Percentiles rank a stretch among this genome's conserved stretches.
phyloP scores from a whole-genome alignment of 2,329 filamentous ascomycete species.

The Ascomycota sp. region DNA sequence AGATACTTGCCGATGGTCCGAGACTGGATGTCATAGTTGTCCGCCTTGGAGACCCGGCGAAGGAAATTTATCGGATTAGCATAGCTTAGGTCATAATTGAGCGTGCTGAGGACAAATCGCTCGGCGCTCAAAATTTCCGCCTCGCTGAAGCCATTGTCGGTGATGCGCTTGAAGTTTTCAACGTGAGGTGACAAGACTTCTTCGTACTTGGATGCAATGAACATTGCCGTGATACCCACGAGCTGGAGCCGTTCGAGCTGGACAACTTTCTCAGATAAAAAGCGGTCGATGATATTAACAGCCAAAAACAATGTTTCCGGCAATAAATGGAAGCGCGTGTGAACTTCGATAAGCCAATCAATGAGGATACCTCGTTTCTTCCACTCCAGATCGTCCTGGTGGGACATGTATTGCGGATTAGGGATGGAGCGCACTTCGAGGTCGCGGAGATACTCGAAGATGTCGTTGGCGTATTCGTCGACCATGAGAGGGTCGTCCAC shows the following conservation, averaged over 20 bases:
- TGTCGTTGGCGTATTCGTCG: slow-evolving; percentile 89
- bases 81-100: slow-evolving; percentile 95
- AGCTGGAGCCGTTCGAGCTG: slow-evolving; percentile 90
- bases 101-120: slow-evolving; percentile 72
- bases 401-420: slow-evolving; percentile 86
- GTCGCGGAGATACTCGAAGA: slow-evolving; percentile 86
- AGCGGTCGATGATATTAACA: slow-evolving; percentile 96
- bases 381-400: slow-evolving; percentile 91
- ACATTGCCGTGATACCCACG: slow-evolving; percentile 96
- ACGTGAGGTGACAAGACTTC: slow-evolving; percentile 95
- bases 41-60: slow-evolving; percentile 93
- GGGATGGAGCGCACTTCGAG: slow-evolving; percentile 62
- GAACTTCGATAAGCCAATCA: slow-evolving; percentile 96
- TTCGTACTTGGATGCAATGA: slow-evolving; percentile 97
- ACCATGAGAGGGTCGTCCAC: slow-evolving; percentile 92
- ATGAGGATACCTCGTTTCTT: slow-evolving; percentile 94
- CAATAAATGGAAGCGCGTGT: slow-evolving; percentile 86
- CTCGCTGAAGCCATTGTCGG: slow-evolving; percentile 89
- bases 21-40: slow-evolving; percentile 97
- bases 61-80: slow-evolving; percentile 99
- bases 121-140: slow-evolving; percentile 94
- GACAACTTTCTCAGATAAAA: slow-evolving; percentile 86
- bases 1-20: slow-evolving; percentile 95
- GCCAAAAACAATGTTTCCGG: slow-evolving; percentile 93
- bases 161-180: slow-evolving; percentile 89